Evolutionary conservation across 352 stramenopile genomes (phyloP), one percentile per base, ranked within the genome.

Genomic region (Pythium coloratum): DNA sequence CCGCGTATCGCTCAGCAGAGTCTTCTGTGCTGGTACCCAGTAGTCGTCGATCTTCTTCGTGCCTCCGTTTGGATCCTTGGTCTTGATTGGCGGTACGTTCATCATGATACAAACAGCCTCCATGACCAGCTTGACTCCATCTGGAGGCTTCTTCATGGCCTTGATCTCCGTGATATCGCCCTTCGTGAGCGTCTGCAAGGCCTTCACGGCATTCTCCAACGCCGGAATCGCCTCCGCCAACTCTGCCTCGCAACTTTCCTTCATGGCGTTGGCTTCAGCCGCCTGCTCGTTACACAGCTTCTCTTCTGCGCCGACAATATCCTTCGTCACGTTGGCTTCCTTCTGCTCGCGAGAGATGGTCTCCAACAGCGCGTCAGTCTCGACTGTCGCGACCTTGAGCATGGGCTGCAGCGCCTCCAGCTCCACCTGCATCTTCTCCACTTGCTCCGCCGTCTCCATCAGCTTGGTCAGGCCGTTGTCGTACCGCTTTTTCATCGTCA

Each of bases 51-150:
- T 81, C 67, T 98, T 98, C 68, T 97, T 97, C 3, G 78, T 96
- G 2, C 86, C 85, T 10, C 90, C 91, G 24, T 93, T 90, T 0
- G 96, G 92, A 55, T 99, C 96, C 33, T 97, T 97, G 0, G 96
- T 84, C 59, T 98, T 98, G 38, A 97, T 75, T 0, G 95, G 94
- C 14, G 92, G 83, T 0, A 98, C 88, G 33, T 81, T 81, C 90
- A 98, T 97, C 89, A 99, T 97, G 59, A 98, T 96, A 70, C 92
- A 98, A 7, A 98, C 93, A 6, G 93, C 92, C 59, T 97, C 92
- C 88, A 99, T 97, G 20, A 97, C 91, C 3, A 98, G 76, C 66
- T 98, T 98, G 12, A 99, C 96, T 5, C 89, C 95, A 55, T 96
- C 83, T 20, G 95, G 94, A 0, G 95, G 95, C 63, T 98, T 98